Evolutionary conservation across 2,329 filamentous ascomycete species (phyloP), one percentile per base, ranked within the genome.

Genomic region (Apiospora marii): DNA sequence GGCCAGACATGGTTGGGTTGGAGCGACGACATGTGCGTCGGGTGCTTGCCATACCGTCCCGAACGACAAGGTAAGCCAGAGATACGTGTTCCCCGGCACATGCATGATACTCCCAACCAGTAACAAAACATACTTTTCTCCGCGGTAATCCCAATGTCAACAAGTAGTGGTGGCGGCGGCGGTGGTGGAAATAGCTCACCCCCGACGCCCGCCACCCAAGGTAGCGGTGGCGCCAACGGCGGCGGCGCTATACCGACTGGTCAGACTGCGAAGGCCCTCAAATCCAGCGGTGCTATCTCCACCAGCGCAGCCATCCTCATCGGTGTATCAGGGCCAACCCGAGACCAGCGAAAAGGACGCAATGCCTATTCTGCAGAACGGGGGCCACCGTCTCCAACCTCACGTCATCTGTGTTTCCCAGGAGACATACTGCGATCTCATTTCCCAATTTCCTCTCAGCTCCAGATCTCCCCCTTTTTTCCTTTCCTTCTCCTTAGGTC

Each of bases 391-490:
- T 89, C 41, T 84, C 83, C 74, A 88, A n/a, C n/a, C 88, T 76
- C 86, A 86, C 77, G 87, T 89, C 77, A 88, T 88, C 70, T 86
- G 87, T 30, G 82, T 82, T n/a, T 83, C 85, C 84, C 48, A 83
- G 70, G 86, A 85, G 46, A 79, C 83, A 19, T 87, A 86, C 27
- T 30, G 24, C 77, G 83, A 80, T 22, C 5, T n/a, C 14, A 10
- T 16, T 27, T 16, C 14, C 14, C 43, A 14, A 19, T 16, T 34
- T 27, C 67, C 12, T n/a, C 22, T 19, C 34, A 13, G 3, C 27
- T 24, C 6, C 34, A 4, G 2, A 19, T 7, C 34, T 22, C 58
- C 30, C n/a, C 58, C 19, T n/a, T 7, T 14, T 64, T n/a, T n/a
- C 19, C 6, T 5, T 8, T 64, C 14, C 53, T 61, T 22, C 8